These are phyloP conservation scores for Sphenostylis stenocarpa DNA, from an alignment of 306 rosid species.

Conservation along the genomic window DNA sequence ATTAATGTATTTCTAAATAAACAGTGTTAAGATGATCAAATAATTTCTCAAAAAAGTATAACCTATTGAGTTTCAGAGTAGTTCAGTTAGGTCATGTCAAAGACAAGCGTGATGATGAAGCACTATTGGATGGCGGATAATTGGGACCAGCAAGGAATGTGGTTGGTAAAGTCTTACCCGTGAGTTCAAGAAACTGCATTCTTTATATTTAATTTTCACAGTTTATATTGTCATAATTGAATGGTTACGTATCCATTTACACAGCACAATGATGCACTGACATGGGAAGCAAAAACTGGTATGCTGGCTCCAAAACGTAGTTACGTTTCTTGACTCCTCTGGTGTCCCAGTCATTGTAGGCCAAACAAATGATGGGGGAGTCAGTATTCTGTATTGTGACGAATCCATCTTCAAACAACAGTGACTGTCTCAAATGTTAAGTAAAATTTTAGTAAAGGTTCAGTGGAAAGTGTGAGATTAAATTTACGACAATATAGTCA, in stretches of 20 bases:
- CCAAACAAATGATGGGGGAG: too few relatives aligned
- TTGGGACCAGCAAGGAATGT: not conserved
- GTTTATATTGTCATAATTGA: too few relatives aligned
- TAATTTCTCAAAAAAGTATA: too few relatives aligned
- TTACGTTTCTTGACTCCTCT: slow-evolving; percentile 9
- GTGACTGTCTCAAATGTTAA: not conserved
- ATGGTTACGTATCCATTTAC: too few relatives aligned
- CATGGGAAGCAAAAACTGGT: not conserved
- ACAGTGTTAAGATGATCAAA: too few relatives aligned
- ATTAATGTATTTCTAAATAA: too few relatives aligned
- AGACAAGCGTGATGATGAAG: not conserved
- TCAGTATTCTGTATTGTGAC: too few relatives aligned
- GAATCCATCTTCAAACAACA: not conserved
- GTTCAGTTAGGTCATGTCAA: not conserved
- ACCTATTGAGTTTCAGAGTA: not conserved
- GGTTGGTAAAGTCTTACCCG: not conserved
- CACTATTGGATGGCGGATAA: not conserved
- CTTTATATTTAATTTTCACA: too few relatives aligned
- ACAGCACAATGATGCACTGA: not conserved
- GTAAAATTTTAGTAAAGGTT: not conserved
- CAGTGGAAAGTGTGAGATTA: not conserved
- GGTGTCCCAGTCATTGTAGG: too few relatives aligned
- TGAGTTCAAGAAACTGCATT: not conserved
- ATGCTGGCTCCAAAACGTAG: not conserved
- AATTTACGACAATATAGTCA: not conserved